Evolutionary conservation across 192 early-diverging fungal genomes (phyloP), one percentile per base, ranked within the genome.

Genomic region (Umbelopsis isabellina): DNA sequence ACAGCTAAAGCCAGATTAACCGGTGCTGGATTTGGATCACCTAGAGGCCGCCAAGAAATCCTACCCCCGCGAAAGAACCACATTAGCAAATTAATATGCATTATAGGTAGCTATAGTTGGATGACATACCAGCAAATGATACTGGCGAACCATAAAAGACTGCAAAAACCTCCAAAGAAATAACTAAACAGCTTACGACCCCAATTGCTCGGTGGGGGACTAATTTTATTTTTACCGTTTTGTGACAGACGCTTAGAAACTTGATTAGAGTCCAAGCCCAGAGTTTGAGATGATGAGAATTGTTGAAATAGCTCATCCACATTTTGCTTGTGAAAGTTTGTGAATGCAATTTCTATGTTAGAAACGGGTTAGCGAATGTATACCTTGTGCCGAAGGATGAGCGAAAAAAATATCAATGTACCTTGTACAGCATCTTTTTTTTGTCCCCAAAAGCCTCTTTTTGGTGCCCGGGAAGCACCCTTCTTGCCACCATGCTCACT

Each of bases 101-200:
- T 66, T 23, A 64, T 46, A 7, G 69, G 70, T 4, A 68, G n/a
- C 11, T 85, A 82, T 30, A 82, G 87, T 53, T 76, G 66, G 81
- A 84, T 89, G 75, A 82, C 82, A 5, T 89, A 77, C 58, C 80
- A 84, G 53, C 86, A 89, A 44, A 88, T 89, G 20, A 93, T 77
- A 69, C 81, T 82, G 6, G 85, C 87, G 12, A 88, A 45, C 91
- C 91, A 93, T 27, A 91, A 72, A 27, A 93, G 77, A 33, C 81
- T 77, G 64, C 90, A 88, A 64, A 93, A 93, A 1, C 91, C 91
- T 65, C 89, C 87, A 75, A 90, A 89, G 47, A 90, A 73, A 44
- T 86, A 89, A 0, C 71, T 53, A 35, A 85, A 67, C 13, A 85
- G 45, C 68, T 84, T 85, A 22, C 72, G 64, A 15, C 71, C 5